Evolutionary conservation across 331 rosid species (phyloP), one percentile per base, ranked within the genome.

Genomic region (Stylosanthes scabra): DNA sequence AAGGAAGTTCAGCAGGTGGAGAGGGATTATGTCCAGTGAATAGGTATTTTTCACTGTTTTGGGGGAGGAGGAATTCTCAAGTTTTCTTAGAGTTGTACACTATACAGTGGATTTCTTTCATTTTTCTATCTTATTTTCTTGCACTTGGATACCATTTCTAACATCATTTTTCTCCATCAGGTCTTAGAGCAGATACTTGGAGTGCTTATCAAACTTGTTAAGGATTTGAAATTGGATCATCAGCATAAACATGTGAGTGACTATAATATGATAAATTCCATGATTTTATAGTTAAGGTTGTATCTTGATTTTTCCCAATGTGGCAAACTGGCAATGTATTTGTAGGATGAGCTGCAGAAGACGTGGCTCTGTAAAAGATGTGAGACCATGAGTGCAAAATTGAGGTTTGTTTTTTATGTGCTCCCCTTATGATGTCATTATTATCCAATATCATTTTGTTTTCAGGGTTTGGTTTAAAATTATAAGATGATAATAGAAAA

Each of bases 161-260:
- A 31, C 37, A 31, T 3, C 37, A 5, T 31, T 70, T n/a, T 71
- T 65, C 70, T 81, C 44, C 54, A 78, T 50, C 71, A 95, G 99
- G 98, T 95, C 60, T 77, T 92, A 71, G 96, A 95, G 91, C 99
- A 92, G 88, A 92, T 92, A 65, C 86, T 95, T 80, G 96, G 89
- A 56, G 92, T 95, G 57, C 93, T 92, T 68, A 87, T 87, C 59
- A 95, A 88, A 86, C 91, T 95, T 58, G 97, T 95, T 71, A 87
- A 89, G 81, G 97, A 90, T 87, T 84, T 95, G 90, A 92, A 92
- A 87, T 83, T 92, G 88, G 97, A 90, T 64, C 97, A 88, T 81
- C 99, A 95, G 65, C 96, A 92, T 68, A 92, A 90, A 86, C 87
- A 87, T 71, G 98, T 92, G 77, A 82, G 90, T 51, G 59, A 56